Base-by-base conservation (phyloP, 768 basidiomycete species). In the Trametes cubensis region DNA sequence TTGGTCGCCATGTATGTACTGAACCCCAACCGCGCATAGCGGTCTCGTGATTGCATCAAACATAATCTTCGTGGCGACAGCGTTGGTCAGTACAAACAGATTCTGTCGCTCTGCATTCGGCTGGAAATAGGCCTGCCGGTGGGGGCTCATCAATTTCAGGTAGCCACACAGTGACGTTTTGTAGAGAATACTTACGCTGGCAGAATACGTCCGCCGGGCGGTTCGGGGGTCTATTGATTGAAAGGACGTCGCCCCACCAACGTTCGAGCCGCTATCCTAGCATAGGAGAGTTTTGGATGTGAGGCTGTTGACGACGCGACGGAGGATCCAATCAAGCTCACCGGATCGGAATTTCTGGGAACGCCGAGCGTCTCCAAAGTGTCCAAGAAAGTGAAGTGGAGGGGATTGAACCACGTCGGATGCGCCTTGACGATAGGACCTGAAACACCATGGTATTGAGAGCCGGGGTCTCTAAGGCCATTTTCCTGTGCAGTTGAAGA, bases 381-480 rank as follows among this genome's bases (percentile, higher is more conserved):
- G 10, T 65, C 61, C 42, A 60, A 38, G 14, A 65, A 28, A 13
- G 47, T 40, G 34, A 34, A 14, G 26, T 60, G 64, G 14, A 65
- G 42, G 11, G 53, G 46, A 21, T 50, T 45, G 21, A 52, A 41
- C 20, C 48, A 46, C 4, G 58, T 44, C 21, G 61, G 39, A 55
- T 52, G 65, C 5, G 58, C 60, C 42, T 60, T 60, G 20, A 48
- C 25, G 45, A 67, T 59, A 13, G 67, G 67, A n/a, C 67, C 67
- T 58, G 47, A 39, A 25, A 2, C 15, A 2, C 50, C 50, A 18
- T 51, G 50, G 15, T 20, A 51, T 17, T 10, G 15, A 21, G 50
- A 30, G 8, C 38, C 50, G 4, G 50, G 50, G 17, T 11, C 34
- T 6, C 11, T 30, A 10, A 51, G 30, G 2, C 21, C 34, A 18